phyloP scores from a whole-genome alignment of 2,329 filamentous ascomycete genomes.

The Curvularia spicifera region DNA sequence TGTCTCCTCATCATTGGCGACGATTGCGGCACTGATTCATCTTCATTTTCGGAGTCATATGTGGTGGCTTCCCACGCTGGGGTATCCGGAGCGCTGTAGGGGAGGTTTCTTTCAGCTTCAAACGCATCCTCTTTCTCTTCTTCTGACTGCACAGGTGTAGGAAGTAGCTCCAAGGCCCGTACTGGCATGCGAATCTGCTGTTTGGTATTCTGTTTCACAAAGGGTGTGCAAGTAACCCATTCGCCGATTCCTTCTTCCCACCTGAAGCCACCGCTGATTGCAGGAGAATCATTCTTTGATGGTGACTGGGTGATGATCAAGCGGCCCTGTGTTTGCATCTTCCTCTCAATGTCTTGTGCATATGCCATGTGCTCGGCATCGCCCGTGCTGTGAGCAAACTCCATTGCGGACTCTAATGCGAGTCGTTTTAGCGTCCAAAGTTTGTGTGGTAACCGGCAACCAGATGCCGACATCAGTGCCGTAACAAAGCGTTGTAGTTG shows the following conservation, averaged over 20 bases:
- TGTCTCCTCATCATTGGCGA: slow-evolving; percentile 33
- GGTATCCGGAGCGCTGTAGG: slow-evolving; percentile 1
- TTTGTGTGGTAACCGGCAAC: slow-evolving; percentile 36
- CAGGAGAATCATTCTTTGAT: slow-evolving; percentile 37
- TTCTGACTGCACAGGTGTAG: slow-evolving; percentile 38
- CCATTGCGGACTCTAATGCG: slow-evolving; percentile 45
- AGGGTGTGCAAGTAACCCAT: slow-evolving; percentile 54
- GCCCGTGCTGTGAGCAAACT: slow-evolving; percentile 45
- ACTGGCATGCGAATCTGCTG: slow-evolving; percentile 24
- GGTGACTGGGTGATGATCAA: slow-evolving; percentile 38
- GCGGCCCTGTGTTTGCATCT: slow-evolving; percentile 38
- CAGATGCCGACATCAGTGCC: slow-evolving; percentile 33
- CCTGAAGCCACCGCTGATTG: slow-evolving; percentile 41
- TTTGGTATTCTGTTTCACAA: slow-evolving; percentile 31
- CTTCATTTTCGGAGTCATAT: slow-evolving; percentile 22
- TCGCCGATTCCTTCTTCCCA: slow-evolving; percentile 57
- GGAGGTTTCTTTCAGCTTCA: slow-evolving; percentile 19
- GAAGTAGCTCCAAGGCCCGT: slow-evolving; percentile 32
- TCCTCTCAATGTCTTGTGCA: slow-evolving; percentile 40
- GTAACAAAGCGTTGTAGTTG: slow-evolving; percentile 42
- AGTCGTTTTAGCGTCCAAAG: slow-evolving; percentile 47
- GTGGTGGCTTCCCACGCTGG: slow-evolving; percentile 19
- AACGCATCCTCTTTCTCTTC: slow-evolving; percentile 22
- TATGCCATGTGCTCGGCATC: slow-evolving; percentile 38
- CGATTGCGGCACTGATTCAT: slow-evolving; percentile 31